Percentiles rank a stretch among this genome's conserved stretches.
phyloP scores from a whole-genome alignment of 306 rosid genomes.

The Hippophae rhamnoides region DNA sequence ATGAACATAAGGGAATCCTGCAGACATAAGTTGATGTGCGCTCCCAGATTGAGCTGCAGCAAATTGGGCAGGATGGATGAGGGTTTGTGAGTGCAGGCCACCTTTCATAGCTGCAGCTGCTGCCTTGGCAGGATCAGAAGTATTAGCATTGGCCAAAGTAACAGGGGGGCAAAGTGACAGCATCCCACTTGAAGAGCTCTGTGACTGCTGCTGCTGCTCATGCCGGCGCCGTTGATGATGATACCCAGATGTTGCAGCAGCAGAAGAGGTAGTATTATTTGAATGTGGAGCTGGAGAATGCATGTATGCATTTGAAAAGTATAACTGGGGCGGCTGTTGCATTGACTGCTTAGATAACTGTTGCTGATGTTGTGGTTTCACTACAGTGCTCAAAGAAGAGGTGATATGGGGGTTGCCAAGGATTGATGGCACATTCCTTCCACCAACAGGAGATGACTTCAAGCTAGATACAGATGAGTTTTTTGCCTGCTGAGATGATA shows the following conservation, averaged over 20 bases:
- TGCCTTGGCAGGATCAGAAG: slow-evolving; percentile 45
- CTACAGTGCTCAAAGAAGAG: slow-evolving; percentile 39
- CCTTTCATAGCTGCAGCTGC: slow-evolving; percentile 43
- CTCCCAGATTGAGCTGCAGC: slow-evolving; percentile 52
- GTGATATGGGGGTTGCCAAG: slow-evolving; percentile 54
- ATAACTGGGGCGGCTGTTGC: slow-evolving; percentile 53
- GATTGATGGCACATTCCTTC: slow-evolving; percentile 65
- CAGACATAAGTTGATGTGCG: slow-evolving; percentile 49
- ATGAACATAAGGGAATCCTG: slow-evolving; percentile 54
- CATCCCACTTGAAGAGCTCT: slow-evolving; percentile 51
- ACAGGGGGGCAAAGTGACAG: slow-evolving; percentile 38
- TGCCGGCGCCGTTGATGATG: slow-evolving; percentile 49
- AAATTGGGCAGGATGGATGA: slow-evolving; percentile 60
- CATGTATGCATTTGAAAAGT: slow-evolving; percentile 40
- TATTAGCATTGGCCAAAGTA: slow-evolving; percentile 21
- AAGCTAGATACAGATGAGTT: slow-evolving; percentile 41
- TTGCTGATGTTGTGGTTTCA: slow-evolving; percentile 35
- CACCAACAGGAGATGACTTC: slow-evolving; percentile 80
- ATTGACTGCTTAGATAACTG: slow-evolving; percentile 47
- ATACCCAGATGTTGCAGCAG: slow-evolving; percentile 44
- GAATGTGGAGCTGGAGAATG: slow-evolving; percentile 52
- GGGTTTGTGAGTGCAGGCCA: slow-evolving; percentile 42
- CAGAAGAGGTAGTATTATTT: slow-evolving; percentile 33
- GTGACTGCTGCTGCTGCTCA: slow-evolving; percentile 56
- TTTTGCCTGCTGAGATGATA: slow-evolving; percentile 66